Evolutionary conservation across 1,284 basidiomycete genomes (phyloP).

Genomic region (Ceratobasidium sp.): DNA sequence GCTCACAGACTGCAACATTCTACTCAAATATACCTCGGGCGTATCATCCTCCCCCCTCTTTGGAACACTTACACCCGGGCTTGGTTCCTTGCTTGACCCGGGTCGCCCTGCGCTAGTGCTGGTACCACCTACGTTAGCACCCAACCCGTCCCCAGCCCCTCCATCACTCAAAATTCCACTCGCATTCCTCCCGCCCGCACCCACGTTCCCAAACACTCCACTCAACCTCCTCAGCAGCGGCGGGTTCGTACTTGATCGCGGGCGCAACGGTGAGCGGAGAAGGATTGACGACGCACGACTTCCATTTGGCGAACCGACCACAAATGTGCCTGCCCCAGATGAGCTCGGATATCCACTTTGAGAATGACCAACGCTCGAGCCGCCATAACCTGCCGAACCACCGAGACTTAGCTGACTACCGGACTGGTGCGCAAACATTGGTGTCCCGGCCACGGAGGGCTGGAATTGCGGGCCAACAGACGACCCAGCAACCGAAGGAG

Average conservation of each 20-base stretch:
- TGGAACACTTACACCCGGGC: conserved; percentile 2
- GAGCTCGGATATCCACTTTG: conserved; percentile 2
- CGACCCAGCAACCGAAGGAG: neutral
- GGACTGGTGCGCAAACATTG: conserved; percentile 8
- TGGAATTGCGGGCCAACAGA: neutral
- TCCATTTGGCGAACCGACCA: conserved; percentile 17
- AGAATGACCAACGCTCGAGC: conserved; percentile 29
- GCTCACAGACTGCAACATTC: conserved; percentile 71
- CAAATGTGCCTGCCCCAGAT: conserved; percentile 13
- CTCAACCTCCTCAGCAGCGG: conserved; percentile 39
- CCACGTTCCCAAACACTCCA: conserved; percentile 37
- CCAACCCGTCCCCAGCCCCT: neutral
- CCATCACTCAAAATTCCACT: conserved; percentile 13
- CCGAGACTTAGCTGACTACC: conserved; percentile 41
- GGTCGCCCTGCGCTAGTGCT: neutral
- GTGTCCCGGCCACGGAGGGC: conserved; percentile 20
- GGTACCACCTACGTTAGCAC: neutral
- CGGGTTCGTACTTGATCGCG: conserved; percentile 43
- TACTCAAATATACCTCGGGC: conserved; percentile 72
- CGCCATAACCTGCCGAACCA: neutral
- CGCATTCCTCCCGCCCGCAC: neutral
- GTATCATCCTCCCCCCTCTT: conserved; percentile 66
- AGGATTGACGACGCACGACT: conserved; percentile 37
- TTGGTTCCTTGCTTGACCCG: conserved; percentile 18
- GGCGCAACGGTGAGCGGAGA: conserved; percentile 27